phyloP scores from a whole-genome alignment of 2,329 filamentous ascomycete genomes.

The Plenodomus biglobosus region DNA sequence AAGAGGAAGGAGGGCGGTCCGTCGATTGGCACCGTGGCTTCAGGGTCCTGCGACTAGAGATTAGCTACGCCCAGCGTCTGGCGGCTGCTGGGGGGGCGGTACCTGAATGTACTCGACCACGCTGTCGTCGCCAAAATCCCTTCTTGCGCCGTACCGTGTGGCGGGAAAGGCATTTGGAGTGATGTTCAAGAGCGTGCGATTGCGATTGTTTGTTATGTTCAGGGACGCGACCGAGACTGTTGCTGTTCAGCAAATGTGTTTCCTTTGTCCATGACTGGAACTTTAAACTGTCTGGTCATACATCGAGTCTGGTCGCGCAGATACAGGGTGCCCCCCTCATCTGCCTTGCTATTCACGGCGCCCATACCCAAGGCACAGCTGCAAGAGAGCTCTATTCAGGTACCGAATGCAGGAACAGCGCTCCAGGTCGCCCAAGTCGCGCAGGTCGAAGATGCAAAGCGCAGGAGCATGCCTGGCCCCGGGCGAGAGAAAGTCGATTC shows the following conservation, averaged over 20 bases:
- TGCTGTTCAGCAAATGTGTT: not conserved
- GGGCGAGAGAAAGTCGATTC: not conserved
- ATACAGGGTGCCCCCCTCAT: conserved; percentile 74
- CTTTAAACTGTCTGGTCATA: conserved; percentile 51
- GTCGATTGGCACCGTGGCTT: conserved; percentile 48
- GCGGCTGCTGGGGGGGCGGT: conserved; percentile 17
- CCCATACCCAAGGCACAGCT: conserved; percentile 65
- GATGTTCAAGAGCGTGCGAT: conserved; percentile 74
- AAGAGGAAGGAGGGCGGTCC: conserved; percentile 73
- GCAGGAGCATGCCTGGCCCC: conserved; percentile 36
- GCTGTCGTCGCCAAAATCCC: conserved; percentile 70
- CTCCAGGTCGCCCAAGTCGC: conserved; percentile 20
- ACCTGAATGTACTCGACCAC: conserved; percentile 94
- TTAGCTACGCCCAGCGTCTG: conserved; percentile 10
- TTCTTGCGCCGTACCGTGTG: conserved; percentile 70
- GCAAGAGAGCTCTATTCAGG: conserved; percentile 7
- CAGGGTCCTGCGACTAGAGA: conserved; percentile 67
- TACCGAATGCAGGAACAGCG: conserved; percentile 17
- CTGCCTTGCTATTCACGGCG: conserved; percentile 83
- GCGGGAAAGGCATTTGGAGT: conserved; percentile 87
- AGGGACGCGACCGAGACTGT: conserved; percentile 86
- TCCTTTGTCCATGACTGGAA: conserved; percentile 15
- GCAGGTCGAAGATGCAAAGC: conserved; percentile 23
- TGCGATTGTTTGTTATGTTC: conserved; percentile 75
- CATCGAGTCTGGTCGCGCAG: conserved; percentile 90